phyloP scores from a whole-genome alignment of 2,329 filamentous ascomycete species.

The Sclerotinia trifoliorum region DNA sequence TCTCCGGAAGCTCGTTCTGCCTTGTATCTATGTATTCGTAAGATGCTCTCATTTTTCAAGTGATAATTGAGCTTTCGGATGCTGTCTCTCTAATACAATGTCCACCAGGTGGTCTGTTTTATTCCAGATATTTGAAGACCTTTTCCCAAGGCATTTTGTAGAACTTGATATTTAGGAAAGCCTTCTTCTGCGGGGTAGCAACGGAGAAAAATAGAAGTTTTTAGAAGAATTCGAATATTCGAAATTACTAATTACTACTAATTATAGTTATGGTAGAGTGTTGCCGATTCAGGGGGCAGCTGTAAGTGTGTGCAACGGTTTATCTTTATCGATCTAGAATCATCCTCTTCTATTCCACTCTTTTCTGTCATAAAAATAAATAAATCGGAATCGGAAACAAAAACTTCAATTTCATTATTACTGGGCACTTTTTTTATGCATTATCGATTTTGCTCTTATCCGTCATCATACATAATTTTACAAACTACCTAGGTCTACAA shows the following conservation, averaged over 20 bases:
- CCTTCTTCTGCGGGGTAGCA: not conserved
- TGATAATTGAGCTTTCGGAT: not conserved
- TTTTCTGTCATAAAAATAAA: not conserved
- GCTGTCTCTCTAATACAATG: not conserved
- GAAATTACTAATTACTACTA: not conserved
- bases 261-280: not conserved
- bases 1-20: slow-evolving; percentile 3
- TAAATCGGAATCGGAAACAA: not conserved
- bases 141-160: not conserved
- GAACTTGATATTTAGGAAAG: not conserved
- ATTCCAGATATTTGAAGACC: not conserved
- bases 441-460: not conserved
- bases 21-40: not conserved
- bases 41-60: not conserved
- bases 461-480: not conserved
- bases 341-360: not conserved
- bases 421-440: not conserved
- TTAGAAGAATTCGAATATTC: slow-evolving; percentile 1
- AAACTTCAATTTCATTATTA: not conserved
- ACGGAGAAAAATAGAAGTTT: not conserved
- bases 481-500: not conserved
- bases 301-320: slow-evolving; percentile 4
- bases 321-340: slow-evolving; percentile 7
- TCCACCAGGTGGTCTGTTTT: no score
- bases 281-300: slow-evolving; percentile 1